Percentiles rank a stretch among this genome's conserved stretches.
These are phyloP conservation scores for Cardamine resedifolia DNA, from an alignment of 345 rosid species.

Conservation along the genomic window DNA sequence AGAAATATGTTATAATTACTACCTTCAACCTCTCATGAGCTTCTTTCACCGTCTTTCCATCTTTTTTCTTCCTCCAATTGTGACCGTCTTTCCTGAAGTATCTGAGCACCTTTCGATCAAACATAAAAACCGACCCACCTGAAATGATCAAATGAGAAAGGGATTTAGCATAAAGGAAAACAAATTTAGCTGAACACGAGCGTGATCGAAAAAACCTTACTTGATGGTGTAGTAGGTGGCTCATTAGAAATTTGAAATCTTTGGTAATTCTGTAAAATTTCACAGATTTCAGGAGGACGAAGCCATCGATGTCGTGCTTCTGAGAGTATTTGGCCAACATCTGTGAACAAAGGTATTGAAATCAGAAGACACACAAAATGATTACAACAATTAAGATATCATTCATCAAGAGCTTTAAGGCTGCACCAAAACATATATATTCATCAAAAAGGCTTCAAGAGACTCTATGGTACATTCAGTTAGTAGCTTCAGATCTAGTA, in stretches of 20 bases:
- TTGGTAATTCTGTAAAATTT: constrained; percentile 68
- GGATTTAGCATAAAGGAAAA: neutral
- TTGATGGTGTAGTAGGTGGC: constrained; percentile 67
- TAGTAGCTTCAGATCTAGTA: constrained; percentile 9
- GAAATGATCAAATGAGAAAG: constrained; percentile 46
- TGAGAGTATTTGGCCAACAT: constrained; percentile 69
- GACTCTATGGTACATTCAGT: neutral
- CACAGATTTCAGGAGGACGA: constrained; percentile 92
- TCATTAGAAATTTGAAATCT: constrained; percentile 69
- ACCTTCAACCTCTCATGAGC: constrained; percentile 97
- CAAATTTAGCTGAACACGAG: neutral
- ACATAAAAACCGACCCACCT: constrained; percentile 91
- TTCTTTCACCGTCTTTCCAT: constrained; percentile 92
- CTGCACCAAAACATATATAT: neutral
- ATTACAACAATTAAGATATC: neutral
- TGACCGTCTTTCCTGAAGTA: constrained; percentile 97
- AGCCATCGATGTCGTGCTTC: constrained; percentile 95
- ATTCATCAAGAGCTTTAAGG: neutral
- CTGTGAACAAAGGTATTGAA: constrained; percentile 39
- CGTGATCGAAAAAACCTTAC: constrained; percentile 42
- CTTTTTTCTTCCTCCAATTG: constrained; percentile 93
- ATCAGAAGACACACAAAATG: neutral
- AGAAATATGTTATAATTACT: constrained; percentile 10
- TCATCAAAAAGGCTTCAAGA: constrained; percentile 7
- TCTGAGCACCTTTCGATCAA: constrained; percentile 82